Evolutionary conservation across 305 asterid genomes (phyloP), one percentile per base, ranked within the genome.

Genomic region (Striga hermonthica): DNA sequence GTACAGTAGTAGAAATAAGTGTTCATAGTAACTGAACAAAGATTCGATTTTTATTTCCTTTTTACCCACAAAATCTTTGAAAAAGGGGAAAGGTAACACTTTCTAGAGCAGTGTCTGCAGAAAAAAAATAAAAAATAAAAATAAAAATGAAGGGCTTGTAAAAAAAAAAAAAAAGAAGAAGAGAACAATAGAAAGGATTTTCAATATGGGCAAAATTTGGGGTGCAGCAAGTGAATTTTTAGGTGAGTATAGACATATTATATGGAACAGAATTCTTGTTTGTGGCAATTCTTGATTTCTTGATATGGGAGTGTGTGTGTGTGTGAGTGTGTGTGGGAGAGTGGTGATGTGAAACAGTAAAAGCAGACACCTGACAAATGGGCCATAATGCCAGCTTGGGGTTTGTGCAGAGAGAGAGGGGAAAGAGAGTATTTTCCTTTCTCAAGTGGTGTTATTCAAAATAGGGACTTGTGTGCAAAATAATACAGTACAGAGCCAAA

Each of bases 371-470:
- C 82, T 78, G 82, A 72, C 77, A 74, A 52, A 68, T 68, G 77
- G 79, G 77, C 77, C 81, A 73, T 69, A 59, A 43, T 61, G 80
- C 56, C 79, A 74, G 74, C 79, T 74, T 52, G 67, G 64, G 71
- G 64, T 68, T 4, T 63, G 78, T 47, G 70, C 31, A 8, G 4
- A 38, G 56, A 73, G 73, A 43, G 54, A 14, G 31, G 31, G 31
- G 31, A 22, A 22, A 22, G 31, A 22, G 31, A 22, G 31, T 22
- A 22, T 22, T 22, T 22, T 22, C 31, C 31, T 22, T 22, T 22
- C 31, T 22, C 31, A 22, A 22, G 31, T 22, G 31, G 31, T 58
- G 22, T 22, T 44, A 40, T 60, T 9, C 57, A 71, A 53, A 11
- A 34, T 57, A 47, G 35, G 31, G 31, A 22, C 31, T 48, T 40